Evolutionary conservation across 495 filamentous ascomycete genomes (phyloP).

Genomic region (Letharia lupina): DNA sequence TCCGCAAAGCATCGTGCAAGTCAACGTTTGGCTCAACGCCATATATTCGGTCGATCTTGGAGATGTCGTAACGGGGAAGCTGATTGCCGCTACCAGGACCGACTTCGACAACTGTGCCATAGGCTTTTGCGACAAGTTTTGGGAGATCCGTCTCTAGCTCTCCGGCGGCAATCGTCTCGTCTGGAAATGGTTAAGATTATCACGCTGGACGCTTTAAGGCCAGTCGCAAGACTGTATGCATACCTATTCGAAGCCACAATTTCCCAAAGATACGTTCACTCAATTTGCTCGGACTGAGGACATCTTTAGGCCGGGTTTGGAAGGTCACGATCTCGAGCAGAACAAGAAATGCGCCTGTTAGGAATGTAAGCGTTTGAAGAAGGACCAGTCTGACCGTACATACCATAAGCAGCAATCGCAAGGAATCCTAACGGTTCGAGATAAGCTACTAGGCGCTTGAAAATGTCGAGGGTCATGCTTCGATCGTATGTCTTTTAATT

Average conservation of each 20-base stretch:
- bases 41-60: conserved; percentile 33
- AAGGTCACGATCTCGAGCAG: conserved; percentile 14
- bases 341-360: conserved; percentile 10
- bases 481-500: not conserved
- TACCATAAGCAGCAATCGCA: conserved; percentile 17
- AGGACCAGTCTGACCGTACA: not conserved
- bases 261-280: not conserved
- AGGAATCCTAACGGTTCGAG: conserved; percentile 11
- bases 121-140: conserved; percentile 32
- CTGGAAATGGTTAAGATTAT: not conserved
- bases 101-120: conserved; percentile 40
- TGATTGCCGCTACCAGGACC: conserved; percentile 44
- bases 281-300: conserved; percentile 5
- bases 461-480: not conserved
- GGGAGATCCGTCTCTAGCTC: conserved; percentile 31
- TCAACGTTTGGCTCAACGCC: conserved; percentile 39
- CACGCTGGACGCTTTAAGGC: not conserved
- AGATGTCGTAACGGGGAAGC: conserved; percentile 34
- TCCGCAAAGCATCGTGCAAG: conserved; percentile 45
- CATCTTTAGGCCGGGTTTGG: not conserved
- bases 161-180: not conserved
- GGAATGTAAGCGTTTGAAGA: not conserved
- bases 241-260: conserved; percentile 19
- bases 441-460: conserved; percentile 8
- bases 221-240: not conserved